Evolutionary conservation across 768 basidiomycete species (phyloP), one percentile per base, ranked within the genome.

Genomic region (Trametes cinnabarina): DNA sequence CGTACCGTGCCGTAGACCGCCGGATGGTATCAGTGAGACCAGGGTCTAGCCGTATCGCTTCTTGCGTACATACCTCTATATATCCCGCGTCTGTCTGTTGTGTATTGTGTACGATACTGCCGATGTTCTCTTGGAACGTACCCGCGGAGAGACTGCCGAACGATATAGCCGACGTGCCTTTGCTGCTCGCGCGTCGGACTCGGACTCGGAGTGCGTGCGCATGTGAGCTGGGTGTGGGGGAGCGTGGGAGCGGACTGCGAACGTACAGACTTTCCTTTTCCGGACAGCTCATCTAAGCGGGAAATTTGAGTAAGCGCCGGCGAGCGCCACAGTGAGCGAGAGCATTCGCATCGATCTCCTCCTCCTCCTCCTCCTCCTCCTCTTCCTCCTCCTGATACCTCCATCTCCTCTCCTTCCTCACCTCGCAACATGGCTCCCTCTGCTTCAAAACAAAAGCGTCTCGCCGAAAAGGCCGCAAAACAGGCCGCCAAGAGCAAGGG

Each of bases 401-500:
- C 51, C 47, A 40, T 2, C 19, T 47, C 41, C 44, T 25, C 30
- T 47, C 41, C 44, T 25, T 12, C 6, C 30, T 35, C 35, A 48
- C 46, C 4, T 22, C 50, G 55, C 39, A 61, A 26, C 46, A 70
- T 70, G 69, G 60, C 90, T 0, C 89, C 90, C 44, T 92, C 90
- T 51, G 80, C 87, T 23, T 90, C 90, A 46, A 92, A 92, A 71
- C 92, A 94, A 74, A 98, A 98, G 73, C 86, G 96, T 47, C 83
- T 97, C 56, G 94, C 92, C 60, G 95, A 96, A 74, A 97, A 97
- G 74, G 94, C 87, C 19, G 90, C 90, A 58, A 91, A 90, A 71
- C 83, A 87, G 72, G 80, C 84, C 54, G 80, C 87, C 10, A 87
- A 78, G 66, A 72, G 62, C 11, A 71, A 78, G 20, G 78, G 75